phyloP scores from a whole-genome alignment of 2,329 filamentous ascomycete genomes.

The Capronia americana region DNA sequence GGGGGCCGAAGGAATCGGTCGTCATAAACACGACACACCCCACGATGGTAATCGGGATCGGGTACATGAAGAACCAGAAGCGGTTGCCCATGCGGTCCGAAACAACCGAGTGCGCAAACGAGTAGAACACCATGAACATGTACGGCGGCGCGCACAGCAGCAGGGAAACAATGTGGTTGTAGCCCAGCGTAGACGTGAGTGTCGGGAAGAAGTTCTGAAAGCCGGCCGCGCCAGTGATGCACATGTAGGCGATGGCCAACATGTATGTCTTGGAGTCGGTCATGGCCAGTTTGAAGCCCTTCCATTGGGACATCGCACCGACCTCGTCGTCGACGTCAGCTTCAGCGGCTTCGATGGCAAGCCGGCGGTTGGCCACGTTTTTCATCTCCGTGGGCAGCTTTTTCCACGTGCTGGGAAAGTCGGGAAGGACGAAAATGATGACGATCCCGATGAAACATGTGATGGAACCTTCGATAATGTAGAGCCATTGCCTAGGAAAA shows the following conservation, averaged over 20 bases:
- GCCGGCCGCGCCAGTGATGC: conserved; percentile 57
- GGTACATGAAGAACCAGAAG: conserved; percentile 61
- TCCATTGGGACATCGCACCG: conserved; percentile 55
- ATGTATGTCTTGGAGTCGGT: conserved; percentile 51
- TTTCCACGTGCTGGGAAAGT: conserved; percentile 54
- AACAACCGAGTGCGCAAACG: conserved; percentile 52
- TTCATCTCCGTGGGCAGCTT: conserved; percentile 53
- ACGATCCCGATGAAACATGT: conserved; percentile 52
- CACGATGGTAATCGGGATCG: conserved; percentile 58
- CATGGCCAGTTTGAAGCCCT: conserved; percentile 60
- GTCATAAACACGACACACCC: conserved; percentile 64
- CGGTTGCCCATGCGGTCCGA: conserved; percentile 56
- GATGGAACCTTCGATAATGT: conserved; percentile 62
- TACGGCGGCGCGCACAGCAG: conserved; percentile 62
- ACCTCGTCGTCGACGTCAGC: conserved; percentile 57
- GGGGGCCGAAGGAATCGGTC: conserved; percentile 57
- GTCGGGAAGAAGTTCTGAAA: conserved; percentile 66
- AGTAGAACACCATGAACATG: conserved; percentile 60
- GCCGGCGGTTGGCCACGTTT: conserved; percentile 54
- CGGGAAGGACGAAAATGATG: conserved; percentile 47
- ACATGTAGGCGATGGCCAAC: conserved; percentile 57
- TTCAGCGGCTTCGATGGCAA: conserved; percentile 59
- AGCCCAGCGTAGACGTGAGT: conserved; percentile 55
- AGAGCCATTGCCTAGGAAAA: conserved; percentile 61
- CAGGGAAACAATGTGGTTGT: conserved; percentile 55